Evolutionary conservation across 805 yeast species (phyloP).

Genomic region (Yamadazyma insecticola): DNA sequence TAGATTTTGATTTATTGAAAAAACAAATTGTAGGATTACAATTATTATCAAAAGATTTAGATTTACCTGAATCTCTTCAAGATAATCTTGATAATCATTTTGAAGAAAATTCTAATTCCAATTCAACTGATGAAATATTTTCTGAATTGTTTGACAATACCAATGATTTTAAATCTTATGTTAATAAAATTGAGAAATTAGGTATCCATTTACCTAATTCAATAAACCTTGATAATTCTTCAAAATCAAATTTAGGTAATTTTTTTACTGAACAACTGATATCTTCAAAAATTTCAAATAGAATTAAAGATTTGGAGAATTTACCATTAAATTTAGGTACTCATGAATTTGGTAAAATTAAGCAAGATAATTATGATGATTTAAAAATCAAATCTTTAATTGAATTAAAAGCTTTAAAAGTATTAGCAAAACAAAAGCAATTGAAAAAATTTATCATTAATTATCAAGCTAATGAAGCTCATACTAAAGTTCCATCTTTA

Average conservation of each 20-base stretch:
- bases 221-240: conserved; percentile 10
- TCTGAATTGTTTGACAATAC: conserved; percentile 5
- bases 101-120: conserved; percentile 1
- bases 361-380: conserved; percentile 41
- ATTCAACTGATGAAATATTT: conserved; percentile 2
- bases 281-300: conserved; percentile 47
- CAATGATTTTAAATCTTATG: conserved; percentile 13
- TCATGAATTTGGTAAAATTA: conserved; percentile 18
- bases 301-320: conserved; percentile 58
- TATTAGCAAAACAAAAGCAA: conserved; percentile 66
- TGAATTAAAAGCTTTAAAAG: conserved; percentile 64
- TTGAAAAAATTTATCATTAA: conserved; percentile 58
- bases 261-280: conserved; percentile 49
- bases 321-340: conserved; percentile 71
- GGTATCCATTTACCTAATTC: conserved; percentile 32
- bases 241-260: conserved; percentile 45
- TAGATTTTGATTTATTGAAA: conserved; percentile 45
- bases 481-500: conserved; percentile 48
- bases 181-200: conserved; percentile 33
- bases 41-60: conserved; percentile 59
- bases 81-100: conserved; percentile 19
- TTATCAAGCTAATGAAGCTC: conserved; percentile 50
- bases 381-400: conserved; percentile 62
- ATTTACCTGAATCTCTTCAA: conserved; percentile 54
- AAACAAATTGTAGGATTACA: conserved; percentile 64